A percentile compares a stretch with the other conserved stretches of the same genome.
phyloP scores from a whole-genome alignment of 176 grass and related monocot genomes.

The Zea luxurians region DNA sequence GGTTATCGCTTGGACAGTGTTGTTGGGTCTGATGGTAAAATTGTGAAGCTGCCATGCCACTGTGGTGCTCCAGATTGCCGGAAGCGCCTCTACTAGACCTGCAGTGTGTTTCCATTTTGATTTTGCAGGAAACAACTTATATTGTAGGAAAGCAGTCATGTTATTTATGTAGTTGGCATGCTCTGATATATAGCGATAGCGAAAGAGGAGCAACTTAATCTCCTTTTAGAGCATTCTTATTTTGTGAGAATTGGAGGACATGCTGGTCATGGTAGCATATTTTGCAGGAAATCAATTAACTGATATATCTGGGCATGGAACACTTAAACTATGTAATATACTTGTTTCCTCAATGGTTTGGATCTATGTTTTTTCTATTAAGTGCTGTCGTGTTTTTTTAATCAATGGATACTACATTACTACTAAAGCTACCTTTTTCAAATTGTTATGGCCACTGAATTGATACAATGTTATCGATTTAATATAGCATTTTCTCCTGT shows the following conservation, averaged over 20 bases:
- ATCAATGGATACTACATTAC: background rate
- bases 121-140: conserved; percentile 21
- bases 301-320: conserved; percentile 1
- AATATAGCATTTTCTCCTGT: background rate
- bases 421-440: background rate
- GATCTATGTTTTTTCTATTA: background rate
- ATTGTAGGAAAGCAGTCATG: conserved; percentile 9
- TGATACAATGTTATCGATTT: background rate
- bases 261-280: conserved; percentile 31
- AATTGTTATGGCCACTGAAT: background rate
- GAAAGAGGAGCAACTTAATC: background rate
- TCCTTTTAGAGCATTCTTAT: conserved; percentile 13
- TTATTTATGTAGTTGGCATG: conserved; percentile 30
- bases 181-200: conserved; percentile 29
- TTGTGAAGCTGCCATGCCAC: conserved; percentile 52
- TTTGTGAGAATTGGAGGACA: conserved; percentile 7
- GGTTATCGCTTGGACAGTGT: conserved; percentile 75
- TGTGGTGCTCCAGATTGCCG: conserved; percentile 66
- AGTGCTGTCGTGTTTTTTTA: background rate
- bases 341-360: background rate
- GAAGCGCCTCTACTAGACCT: conserved; percentile 65
- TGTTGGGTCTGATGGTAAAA: conserved; percentile 54
- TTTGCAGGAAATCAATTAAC: conserved; percentile 29
- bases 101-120: background rate
- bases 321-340: conserved; percentile 12